Evolutionary conservation across 2,329 filamentous ascomycete species (phyloP).

Genomic region (Xylariaceae sp.): DNA sequence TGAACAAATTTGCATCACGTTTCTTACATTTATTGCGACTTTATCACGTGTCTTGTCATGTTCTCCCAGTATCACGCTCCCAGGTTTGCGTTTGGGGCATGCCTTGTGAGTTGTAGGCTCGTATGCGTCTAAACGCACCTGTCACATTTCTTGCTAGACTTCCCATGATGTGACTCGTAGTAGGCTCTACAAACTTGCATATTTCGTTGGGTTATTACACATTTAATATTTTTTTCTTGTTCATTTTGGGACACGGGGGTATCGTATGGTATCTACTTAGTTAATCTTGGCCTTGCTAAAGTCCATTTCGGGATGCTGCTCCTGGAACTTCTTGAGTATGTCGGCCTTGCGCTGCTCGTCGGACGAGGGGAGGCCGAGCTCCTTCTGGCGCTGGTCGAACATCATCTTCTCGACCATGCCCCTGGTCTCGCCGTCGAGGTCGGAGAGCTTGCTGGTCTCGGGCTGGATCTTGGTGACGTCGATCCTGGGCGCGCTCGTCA

Average conservation of each 20-base stretch:
- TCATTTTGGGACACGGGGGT: too few species aligned
- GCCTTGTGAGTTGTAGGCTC: too few species aligned
- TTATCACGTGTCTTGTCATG: too few species aligned
- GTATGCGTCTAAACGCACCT: too few species aligned
- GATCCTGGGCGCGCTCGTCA: conserved; percentile 81
- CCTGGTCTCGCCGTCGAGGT: conserved; percentile 90
- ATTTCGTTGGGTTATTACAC: too few species aligned
- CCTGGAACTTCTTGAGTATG: conserved; percentile 88
- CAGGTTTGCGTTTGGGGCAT: too few species aligned
- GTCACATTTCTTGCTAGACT: background rate
- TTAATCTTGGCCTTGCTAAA: conserved; percentile 65
- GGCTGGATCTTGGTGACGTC: conserved; percentile 93
- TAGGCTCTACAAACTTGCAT: too few species aligned
- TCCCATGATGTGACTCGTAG: too few species aligned
- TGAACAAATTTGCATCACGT: background rate
- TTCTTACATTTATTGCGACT: background rate
- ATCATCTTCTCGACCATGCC: conserved; percentile 99
- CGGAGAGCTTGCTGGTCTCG: conserved; percentile 84
- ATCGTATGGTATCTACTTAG: conserved; percentile 34
- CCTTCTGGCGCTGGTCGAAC: conserved; percentile 97
- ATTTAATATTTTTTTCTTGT: too few species aligned
- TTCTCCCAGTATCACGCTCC: too few species aligned
- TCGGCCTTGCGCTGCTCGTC: conserved; percentile 96
- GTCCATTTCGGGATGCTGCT: conserved; percentile 68
- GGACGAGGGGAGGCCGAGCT: conserved; percentile 78